These are phyloP conservation scores for Saccharomycopsis sp. DNA, from an alignment of 805 yeast genomes.

Conservation along the genomic window DNA sequence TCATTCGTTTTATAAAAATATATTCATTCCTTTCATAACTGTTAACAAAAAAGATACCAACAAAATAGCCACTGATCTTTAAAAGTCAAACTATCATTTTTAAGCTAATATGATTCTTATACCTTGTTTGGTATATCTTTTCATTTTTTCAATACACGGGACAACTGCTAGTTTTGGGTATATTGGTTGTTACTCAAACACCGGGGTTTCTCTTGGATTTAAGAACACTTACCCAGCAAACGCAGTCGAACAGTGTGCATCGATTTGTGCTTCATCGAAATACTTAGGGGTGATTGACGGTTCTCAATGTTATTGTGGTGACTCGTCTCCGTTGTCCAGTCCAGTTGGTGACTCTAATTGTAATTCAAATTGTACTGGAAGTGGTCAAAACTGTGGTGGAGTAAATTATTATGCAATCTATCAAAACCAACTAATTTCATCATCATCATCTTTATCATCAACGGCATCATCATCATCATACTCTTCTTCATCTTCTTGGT, in stretches of 20 bases:
- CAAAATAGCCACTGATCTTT: too few species aligned
- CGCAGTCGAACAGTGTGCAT: slow-evolving; percentile 14
- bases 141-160: slow-evolving; percentile 23
- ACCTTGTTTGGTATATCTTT: too few species aligned
- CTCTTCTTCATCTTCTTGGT: slow-evolving; percentile 1
- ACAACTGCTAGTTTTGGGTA: slow-evolving; percentile 10
- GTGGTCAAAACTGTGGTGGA: slow-evolving; percentile 36
- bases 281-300: slow-evolving; percentile 35
- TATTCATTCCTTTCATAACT: too few species aligned
- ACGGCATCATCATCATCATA: not conserved
- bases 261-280: slow-evolving; percentile 30
- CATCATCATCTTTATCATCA: slow-evolving; percentile 7
- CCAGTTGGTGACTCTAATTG: slow-evolving; percentile 26
- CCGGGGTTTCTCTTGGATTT: slow-evolving; percentile 18
- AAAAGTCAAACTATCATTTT: too few species aligned
- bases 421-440: slow-evolving; percentile 4
- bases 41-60: too few species aligned
- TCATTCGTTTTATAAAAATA: too few species aligned
- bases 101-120: too few species aligned
- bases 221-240: slow-evolving; percentile 17
- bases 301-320: slow-evolving; percentile 34
- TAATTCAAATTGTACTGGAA: slow-evolving; percentile 32
- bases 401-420: slow-evolving; percentile 25
- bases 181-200: slow-evolving; percentile 19
- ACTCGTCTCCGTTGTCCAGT: slow-evolving; percentile 27